phyloP scores from a whole-genome alignment of 2,329 filamentous ascomycete genomes.

The Alternaria dauci region DNA sequence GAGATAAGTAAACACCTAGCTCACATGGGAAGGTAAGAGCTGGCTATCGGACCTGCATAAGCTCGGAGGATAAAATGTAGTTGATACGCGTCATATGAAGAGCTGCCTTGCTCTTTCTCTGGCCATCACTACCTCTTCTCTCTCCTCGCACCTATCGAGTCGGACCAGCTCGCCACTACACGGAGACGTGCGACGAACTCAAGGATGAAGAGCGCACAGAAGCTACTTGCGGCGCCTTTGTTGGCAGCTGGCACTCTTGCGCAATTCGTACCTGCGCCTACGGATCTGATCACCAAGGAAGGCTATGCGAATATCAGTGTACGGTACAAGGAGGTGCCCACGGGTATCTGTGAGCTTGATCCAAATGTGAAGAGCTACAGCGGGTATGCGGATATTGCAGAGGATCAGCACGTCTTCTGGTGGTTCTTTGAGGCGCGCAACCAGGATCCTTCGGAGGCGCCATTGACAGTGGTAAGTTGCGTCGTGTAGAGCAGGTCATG shows the following conservation, averaged over 20 bases:
- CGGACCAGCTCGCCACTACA: not conserved
- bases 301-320: conserved; percentile 61
- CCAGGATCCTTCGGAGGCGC: conserved; percentile 59
- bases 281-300: conserved; percentile 54
- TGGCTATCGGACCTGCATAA: conserved; percentile 9
- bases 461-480: conserved; percentile 58
- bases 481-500: not conserved
- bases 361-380: conserved; percentile 65
- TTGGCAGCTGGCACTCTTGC: conserved; percentile 31
- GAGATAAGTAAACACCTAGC: conserved; percentile 13
- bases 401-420: conserved; percentile 64
- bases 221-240: conserved; percentile 24
- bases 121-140: not conserved
- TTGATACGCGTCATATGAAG: not conserved
- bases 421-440: conserved; percentile 65
- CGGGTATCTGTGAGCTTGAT: conserved; percentile 65
- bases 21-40: conserved; percentile 11
- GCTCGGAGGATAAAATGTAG: conserved; percentile 4
- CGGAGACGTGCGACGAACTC: not conserved
- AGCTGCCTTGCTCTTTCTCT: not conserved
- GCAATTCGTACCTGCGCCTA: conserved; percentile 58
- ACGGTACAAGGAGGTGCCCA: conserved; percentile 65
- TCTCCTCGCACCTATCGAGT: not conserved
- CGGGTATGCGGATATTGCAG: conserved; percentile 63
- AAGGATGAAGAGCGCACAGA: conserved; percentile 20